These are phyloP conservation scores for Aspergillus luchuensis DNA, from an alignment of 2,329 filamentous ascomycete species.

Conservation along the genomic window DNA sequence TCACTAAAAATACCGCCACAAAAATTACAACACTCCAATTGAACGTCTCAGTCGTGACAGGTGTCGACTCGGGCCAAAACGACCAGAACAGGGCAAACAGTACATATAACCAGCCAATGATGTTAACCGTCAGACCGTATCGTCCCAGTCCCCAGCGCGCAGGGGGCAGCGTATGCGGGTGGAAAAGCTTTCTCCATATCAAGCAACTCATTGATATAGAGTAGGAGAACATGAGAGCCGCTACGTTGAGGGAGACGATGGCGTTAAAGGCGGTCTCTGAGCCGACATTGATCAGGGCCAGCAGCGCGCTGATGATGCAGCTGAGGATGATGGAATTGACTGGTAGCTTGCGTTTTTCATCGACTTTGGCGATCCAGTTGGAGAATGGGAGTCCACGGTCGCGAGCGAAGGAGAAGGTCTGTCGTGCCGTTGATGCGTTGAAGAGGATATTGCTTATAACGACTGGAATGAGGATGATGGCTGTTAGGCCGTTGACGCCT, in stretches of 20 bases:
- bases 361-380: constrained; percentile 41
- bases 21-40: constrained; percentile 56
- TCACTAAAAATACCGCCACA: constrained; percentile 42
- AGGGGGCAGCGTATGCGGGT: constrained; percentile 39
- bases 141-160: constrained; percentile 48
- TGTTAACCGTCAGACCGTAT: constrained; percentile 49
- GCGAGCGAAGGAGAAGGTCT: constrained; percentile 47
- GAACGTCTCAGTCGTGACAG: constrained; percentile 45
- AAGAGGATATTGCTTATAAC: constrained; percentile 44
- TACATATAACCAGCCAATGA: constrained; percentile 48
- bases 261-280: constrained; percentile 55
- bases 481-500: constrained; percentile 26
- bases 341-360: constrained; percentile 44
- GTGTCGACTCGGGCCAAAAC: constrained; percentile 48
- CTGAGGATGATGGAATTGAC: constrained; percentile 42
- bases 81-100: constrained; percentile 50
- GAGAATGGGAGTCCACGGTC: constrained; percentile 49
- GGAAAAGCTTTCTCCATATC: constrained; percentile 44
- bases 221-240: constrained; percentile 53
- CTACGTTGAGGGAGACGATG: constrained; percentile 53
- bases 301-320: constrained; percentile 35
- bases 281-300: constrained; percentile 56
- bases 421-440: constrained; percentile 43
- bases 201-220: constrained; percentile 52
- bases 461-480: constrained; percentile 30